phyloP scores from a whole-genome alignment of 345 rosid genomes.

The Rhizophora apiculata region DNA sequence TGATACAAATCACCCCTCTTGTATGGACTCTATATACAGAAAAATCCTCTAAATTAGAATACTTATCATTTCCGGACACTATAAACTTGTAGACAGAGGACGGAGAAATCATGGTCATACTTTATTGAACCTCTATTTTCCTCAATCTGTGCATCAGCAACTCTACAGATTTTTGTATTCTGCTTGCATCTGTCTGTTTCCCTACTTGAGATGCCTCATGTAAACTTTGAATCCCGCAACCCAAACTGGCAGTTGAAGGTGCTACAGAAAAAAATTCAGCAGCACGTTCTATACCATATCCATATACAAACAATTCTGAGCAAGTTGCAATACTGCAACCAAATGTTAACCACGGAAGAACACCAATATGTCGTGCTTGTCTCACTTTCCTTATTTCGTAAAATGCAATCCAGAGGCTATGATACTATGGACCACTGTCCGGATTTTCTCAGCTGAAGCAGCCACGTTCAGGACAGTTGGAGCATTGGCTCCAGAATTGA shows the following conservation, averaged over 20 bases:
- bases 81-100: slow-evolving; percentile 1
- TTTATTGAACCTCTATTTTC: slow-evolving; percentile 52
- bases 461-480: no score
- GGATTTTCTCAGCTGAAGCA: no score
- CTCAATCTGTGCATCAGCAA: slow-evolving; percentile 71
- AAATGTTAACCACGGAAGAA: no score
- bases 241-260: slow-evolving; percentile 84
- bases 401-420: no score
- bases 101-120: not conserved
- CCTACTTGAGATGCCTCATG: slow-evolving; percentile 65
- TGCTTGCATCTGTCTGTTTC: slow-evolving; percentile 50
- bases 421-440: no score
- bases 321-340: no score
- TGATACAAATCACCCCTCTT: no score
- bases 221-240: slow-evolving; percentile 81
- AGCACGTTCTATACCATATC: slow-evolving; percentile 48
- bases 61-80: not conserved
- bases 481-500: no score
- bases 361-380: no score
- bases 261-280: slow-evolving; percentile 83
- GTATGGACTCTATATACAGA: no score
- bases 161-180: slow-evolving; percentile 78
- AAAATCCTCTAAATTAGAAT: not conserved
- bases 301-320: no score
- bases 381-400: no score